Conservation (phyloP, 1,284 basidiomycete species). For the Sanghuangporus baumii region DNA sequence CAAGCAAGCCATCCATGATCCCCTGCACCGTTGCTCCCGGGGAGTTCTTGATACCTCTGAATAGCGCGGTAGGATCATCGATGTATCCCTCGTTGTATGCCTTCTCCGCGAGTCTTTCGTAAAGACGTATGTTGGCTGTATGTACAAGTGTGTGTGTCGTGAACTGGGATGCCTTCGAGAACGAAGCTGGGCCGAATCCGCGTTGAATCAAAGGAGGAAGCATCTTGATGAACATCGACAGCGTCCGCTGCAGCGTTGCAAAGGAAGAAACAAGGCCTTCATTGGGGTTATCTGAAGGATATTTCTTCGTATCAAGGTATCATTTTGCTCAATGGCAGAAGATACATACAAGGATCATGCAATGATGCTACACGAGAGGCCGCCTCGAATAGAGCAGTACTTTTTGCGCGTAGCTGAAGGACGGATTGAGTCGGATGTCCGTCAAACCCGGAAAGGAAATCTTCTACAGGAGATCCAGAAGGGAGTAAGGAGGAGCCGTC, state of each 20-base stretch:
- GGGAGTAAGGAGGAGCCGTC: background rate
- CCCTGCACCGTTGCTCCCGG: background rate
- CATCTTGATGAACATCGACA: constrained; percentile 7
- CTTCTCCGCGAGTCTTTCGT: constrained; percentile 1
- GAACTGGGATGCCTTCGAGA: constrained; percentile 3
- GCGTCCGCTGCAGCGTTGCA: background rate
- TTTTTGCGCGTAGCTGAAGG: constrained; percentile 15
- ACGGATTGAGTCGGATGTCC: background rate
- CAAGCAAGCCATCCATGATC: constrained; percentile 3
- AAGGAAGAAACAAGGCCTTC: background rate
- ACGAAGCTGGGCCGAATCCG: background rate
- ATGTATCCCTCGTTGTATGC: constrained; percentile 1
- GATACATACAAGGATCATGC: constrained; percentile 4
- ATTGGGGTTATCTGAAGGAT: background rate
- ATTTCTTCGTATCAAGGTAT: background rate
- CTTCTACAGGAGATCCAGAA: background rate
- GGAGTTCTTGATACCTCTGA: background rate
- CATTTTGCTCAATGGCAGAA: background rate
- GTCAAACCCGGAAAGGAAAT: constrained; percentile 12
- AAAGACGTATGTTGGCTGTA: constrained; percentile 8
- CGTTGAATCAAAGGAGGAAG: constrained; percentile 1
- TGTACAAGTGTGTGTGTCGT: constrained; percentile 11
- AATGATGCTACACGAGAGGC: constrained; percentile 3
- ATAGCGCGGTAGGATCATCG: background rate
- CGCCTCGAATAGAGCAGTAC: constrained; percentile 13